Base-by-base conservation (phyloP, 1,284 basidiomycete genomes). In the Tilletia walkeri region DNA sequence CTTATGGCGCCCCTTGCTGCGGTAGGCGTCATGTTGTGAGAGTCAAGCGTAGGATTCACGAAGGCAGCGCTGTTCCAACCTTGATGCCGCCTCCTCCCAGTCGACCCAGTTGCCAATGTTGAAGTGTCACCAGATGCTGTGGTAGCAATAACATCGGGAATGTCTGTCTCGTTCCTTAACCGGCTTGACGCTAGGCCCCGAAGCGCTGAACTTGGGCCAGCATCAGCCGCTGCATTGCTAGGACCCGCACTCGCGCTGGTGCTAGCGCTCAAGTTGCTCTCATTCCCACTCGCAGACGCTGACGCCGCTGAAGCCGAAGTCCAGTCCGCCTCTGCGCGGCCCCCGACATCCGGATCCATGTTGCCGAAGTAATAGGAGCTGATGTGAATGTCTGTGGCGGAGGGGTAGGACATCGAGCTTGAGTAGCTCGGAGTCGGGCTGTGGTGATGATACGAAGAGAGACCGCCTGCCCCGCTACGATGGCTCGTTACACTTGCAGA, bases 321-420 rank as follows among this genome's bases (percentile, higher is more conserved):
- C 59, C 59, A 63, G 12, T 63, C 59, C 5, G 34, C 38, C 36
- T 63, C 59, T 38, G 59, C 18, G 16, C 59, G 59, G 14, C 59
- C 34, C 12, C 7, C 59, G 14, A 63, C 36, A 38, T 63, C 59
- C 59, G 59, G 9, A 38, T 63, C 59, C 36, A 41, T 63, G 59
- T 63, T 38, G 9, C 59, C 59, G 36, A 63, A 63, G 59, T 63
- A 63, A 38, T 63, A 63, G 7, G 59, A 63, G 59, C 59, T 63
- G 36, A 63, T 63, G 59, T 63, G 59, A 18, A 63, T 63, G 30
- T 41, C 36, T 4, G 30, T 41, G 59, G 59, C 59, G 59, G 34
- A 63, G 18, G 59, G 59, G 14, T 63, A 63, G 9, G 59, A 63
- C 34, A 63, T 38, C 6, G 59, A 63, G n/a, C 59, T 63, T 2